phyloP scores from a whole-genome alignment of 2,329 filamentous ascomycete genomes.

The Pseudogymnoascus sp. region DNA sequence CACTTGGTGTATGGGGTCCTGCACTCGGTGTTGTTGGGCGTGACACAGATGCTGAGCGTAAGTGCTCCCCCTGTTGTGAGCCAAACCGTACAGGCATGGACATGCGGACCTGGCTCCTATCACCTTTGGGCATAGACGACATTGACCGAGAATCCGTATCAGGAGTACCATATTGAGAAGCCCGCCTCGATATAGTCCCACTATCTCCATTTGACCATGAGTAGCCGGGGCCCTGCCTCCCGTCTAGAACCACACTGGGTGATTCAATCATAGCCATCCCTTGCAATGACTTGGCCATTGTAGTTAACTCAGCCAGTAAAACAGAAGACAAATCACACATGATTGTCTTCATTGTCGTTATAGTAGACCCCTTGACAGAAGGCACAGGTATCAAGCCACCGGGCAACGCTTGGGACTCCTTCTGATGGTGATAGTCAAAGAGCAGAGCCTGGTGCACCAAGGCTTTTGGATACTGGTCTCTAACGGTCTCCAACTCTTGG shows the following conservation, averaged over 20 bases:
- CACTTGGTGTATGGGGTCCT: conserved; percentile 33
- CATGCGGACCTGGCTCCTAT: conserved; percentile 64
- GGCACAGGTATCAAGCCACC: conserved; percentile 69
- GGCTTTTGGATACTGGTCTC: conserved; percentile 66
- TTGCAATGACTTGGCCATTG: conserved; percentile 65
- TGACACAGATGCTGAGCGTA: conserved; percentile 30
- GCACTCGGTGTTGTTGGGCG: conserved; percentile 23
- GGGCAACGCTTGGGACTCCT: conserved; percentile 46
- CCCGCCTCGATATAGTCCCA: conserved; percentile 40
- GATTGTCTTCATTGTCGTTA: conserved; percentile 73
- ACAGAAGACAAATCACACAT: conserved; percentile 73
- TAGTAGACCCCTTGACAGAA: conserved; percentile 57
- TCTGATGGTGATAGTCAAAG: conserved; percentile 60
- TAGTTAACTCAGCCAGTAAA: conserved; percentile 68
- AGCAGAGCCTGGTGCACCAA: conserved; percentile 72
- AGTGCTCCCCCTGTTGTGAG: conserved; percentile 32
- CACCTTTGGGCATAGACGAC: conserved; percentile 46
- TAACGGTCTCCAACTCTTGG: conserved; percentile 63
- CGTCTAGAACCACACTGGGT: conserved; percentile 48
- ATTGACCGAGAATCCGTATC: conserved; percentile 41
- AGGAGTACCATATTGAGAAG: conserved; percentile 47
- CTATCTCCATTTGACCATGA: conserved; percentile 37
- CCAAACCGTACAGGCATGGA: conserved; percentile 63
- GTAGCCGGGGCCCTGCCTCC: conserved; percentile 36
- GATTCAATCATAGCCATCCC: conserved; percentile 70